phyloP scores from a whole-genome alignment of 371 early-diverging fungal genomes.

The Haplosporangium sp. region DNA sequence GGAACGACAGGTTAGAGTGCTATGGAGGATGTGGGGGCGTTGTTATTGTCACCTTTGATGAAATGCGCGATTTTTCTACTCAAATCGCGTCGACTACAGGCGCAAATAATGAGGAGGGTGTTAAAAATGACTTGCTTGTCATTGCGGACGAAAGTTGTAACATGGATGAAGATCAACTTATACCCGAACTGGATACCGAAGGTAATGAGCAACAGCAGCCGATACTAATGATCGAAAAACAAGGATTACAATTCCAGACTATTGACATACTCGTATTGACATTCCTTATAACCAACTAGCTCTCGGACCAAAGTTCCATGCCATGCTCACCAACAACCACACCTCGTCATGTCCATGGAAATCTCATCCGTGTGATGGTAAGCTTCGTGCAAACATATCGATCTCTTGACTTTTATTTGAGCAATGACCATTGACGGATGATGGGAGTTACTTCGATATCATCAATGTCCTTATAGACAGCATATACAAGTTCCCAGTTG shows the following conservation, averaged over 20 bases:
- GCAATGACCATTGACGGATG: neutral
- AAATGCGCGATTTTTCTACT: neutral
- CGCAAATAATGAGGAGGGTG: neutral
- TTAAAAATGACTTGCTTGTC: neutral
- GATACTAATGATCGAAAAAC: neutral
- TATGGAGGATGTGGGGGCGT: slow-evolving; percentile 51
- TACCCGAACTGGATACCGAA: slow-evolving; percentile 26
- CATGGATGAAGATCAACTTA: slow-evolving; percentile 3
- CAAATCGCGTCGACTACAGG: neutral
- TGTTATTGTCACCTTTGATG: slow-evolving; percentile 34
- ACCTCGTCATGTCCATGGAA: slow-evolving; percentile 40
- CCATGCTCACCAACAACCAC: slow-evolving; percentile 41
- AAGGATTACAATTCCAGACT: neutral
- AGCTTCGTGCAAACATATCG: neutral
- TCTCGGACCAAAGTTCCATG: slow-evolving; percentile 43
- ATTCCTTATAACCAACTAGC: slow-evolving; percentile 4
- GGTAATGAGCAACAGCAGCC: slow-evolving; percentile 16
- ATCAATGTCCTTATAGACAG: slow-evolving; percentile 13
- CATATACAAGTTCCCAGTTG: slow-evolving; percentile 46
- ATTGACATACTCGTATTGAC: neutral
- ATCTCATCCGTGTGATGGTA: slow-evolving; percentile 50
- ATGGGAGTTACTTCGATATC: no score
- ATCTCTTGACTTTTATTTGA: neutral
- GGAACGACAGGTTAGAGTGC: slow-evolving; percentile 54
- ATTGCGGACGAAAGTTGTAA: neutral